A percentile compares a stretch with the other conserved stretches of the same genome.
phyloP scores from a whole-genome alignment of 208 protist genomes.

The Crithidia fasciculata region DNA sequence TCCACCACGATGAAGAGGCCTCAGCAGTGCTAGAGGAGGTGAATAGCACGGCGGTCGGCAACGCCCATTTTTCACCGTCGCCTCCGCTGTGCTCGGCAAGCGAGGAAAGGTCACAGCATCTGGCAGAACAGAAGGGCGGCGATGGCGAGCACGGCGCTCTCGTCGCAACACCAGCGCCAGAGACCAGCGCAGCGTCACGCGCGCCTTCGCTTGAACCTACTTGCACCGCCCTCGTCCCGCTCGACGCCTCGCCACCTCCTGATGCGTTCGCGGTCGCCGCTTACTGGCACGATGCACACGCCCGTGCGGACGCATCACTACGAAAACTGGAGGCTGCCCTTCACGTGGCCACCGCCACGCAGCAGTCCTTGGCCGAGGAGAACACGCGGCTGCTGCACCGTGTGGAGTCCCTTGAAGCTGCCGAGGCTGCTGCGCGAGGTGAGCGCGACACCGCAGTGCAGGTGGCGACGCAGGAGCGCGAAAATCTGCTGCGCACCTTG shows the following conservation, averaged over 20 bases:
- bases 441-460: conserved; percentile 7
- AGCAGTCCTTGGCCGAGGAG: conserved; percentile 49
- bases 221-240: neutral
- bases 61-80: neutral
- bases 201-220: neutral
- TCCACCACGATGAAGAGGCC: neutral
- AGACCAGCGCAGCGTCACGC: too few species aligned
- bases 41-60: neutral
- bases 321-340: conserved; percentile 44
- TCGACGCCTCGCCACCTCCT: neutral
- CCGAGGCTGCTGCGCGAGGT: conserved; percentile 12
- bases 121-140: too few species aligned
- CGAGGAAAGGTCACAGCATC: neutral
- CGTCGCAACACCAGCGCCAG: neutral
- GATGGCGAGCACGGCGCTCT: too few species aligned
- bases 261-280: neutral
- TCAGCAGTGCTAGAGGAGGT: neutral
- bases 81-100: neutral
- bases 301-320: conserved; percentile 30
- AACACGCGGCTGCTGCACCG: conserved; percentile 62
- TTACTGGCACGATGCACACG: conserved; percentile 43
- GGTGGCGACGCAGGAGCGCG: conserved; percentile 50
- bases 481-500: conserved; percentile 77
- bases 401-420: conserved; percentile 35
- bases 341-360: conserved; percentile 35